Evolutionary conservation across 768 basidiomycete species (phyloP).

Genomic region (Austroboletus eburneus): DNA sequence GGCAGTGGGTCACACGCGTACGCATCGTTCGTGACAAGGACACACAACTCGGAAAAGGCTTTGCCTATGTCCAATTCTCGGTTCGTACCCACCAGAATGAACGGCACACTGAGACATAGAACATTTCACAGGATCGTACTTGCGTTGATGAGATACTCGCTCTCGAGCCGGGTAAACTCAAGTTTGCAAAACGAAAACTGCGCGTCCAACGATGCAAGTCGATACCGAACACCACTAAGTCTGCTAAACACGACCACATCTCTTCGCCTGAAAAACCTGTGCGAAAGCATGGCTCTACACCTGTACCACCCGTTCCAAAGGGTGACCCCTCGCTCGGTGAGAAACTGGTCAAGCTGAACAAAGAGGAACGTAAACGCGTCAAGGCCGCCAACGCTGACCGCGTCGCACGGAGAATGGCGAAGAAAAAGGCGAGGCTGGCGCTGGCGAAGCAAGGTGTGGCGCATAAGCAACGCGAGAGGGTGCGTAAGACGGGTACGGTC

Average conservation of each 20-base stretch:
- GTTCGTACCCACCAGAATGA: slow-evolving; percentile 36
- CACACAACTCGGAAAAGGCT: slow-evolving; percentile 93
- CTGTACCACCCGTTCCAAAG: slow-evolving; percentile 44
- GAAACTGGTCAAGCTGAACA: slow-evolving; percentile 70
- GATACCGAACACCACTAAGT: slow-evolving; percentile 38
- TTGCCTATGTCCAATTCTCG: slow-evolving; percentile 85
- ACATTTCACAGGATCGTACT: slow-evolving; percentile 63
- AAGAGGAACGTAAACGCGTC: slow-evolving; percentile 79
- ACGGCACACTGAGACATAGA: background rate
- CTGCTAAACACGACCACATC: slow-evolving; percentile 10
- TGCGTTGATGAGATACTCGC: slow-evolving; percentile 93
- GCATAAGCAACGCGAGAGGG: slow-evolving; percentile 45
- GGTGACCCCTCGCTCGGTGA: slow-evolving; percentile 82
- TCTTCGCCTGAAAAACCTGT: slow-evolving; percentile 2
- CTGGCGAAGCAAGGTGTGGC: slow-evolving; percentile 41
- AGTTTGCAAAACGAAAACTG: slow-evolving; percentile 89
- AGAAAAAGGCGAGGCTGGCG: slow-evolving; percentile 73
- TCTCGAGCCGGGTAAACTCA: slow-evolving; percentile 70
- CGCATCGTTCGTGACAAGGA: slow-evolving; percentile 86
- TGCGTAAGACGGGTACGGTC: slow-evolving; percentile 36
- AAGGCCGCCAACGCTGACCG: slow-evolving; percentile 81
- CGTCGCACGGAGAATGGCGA: slow-evolving; percentile 77
- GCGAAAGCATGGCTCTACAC: slow-evolving; percentile 1
- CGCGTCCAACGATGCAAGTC: slow-evolving; percentile 90
- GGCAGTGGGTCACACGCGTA: slow-evolving; percentile 76